Evolutionary conservation across 2,329 filamentous ascomycete species (phyloP), one percentile per base, ranked within the genome.

Genomic region (Claviceps maximensis): DNA sequence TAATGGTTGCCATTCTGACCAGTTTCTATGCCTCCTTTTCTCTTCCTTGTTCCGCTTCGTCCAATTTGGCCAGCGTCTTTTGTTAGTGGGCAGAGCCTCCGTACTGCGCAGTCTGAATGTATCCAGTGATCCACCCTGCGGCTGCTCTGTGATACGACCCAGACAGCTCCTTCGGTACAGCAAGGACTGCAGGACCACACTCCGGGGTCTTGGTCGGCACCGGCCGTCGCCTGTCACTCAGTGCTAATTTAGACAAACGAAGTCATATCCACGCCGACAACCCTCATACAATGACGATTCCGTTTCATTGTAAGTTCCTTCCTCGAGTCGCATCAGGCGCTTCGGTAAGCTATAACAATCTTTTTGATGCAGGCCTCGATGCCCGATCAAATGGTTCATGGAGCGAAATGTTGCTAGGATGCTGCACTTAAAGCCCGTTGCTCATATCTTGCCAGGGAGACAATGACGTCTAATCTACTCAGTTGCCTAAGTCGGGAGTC

Each of bases 161-260:
- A n/a, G n/a, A n/a, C 5, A 40, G 23, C 36, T 47, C 50, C 47
- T 45, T 27, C 21, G 27, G 12, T 8, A 36, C 33, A 36, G 10
- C 13, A 10, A 36, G 33, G 31, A 49, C 10, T 15, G 17, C 31
- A 29, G 15, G 31, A 23, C 40, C 51, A 40, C 19, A 41, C 38
- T 46, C 47, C 9, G 31, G 48, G 52, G 23, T 53, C 29, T 46
- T 54, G 52, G 50, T 51, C 49, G 49, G 49, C 44, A 23, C 33
- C 42, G 41, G 31, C 52, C 29, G n/a, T 47, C 31, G 17, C 21
- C 40, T 47, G 10, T 36, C 15, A 36, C n/a, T n/a, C n/a, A n/a
- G n/a, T n/a, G n/a, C 33, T 15, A 15, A 36, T 49, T 38, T 27
- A 31, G 21, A 49, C 17, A 29, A 19, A 19, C 10, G 12, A 27